These are phyloP conservation scores for Vanrija sp. DNA, from an alignment of 1,284 basidiomycete genomes.

Conservation along the genomic window DNA sequence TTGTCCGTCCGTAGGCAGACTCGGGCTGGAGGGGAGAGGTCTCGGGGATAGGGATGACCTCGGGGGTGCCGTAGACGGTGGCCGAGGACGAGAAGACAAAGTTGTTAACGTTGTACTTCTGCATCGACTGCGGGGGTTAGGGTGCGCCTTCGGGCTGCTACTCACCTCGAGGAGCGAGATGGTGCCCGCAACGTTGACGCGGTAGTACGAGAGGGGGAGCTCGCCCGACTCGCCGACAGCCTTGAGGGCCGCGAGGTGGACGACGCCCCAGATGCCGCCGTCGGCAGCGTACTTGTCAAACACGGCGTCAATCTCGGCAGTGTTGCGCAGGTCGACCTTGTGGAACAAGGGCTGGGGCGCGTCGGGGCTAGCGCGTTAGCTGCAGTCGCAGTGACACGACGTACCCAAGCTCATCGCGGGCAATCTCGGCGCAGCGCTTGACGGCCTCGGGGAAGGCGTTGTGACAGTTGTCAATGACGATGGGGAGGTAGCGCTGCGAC, in stretches of 20 bases:
- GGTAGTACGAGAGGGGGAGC: constrained; percentile 87
- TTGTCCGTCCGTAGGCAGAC: constrained; percentile 92
- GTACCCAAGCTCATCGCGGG: constrained; percentile 56
- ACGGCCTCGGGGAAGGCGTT: constrained; percentile 79
- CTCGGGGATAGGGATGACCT: constrained; percentile 90
- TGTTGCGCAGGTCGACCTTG: constrained; percentile 68
- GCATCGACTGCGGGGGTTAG: constrained; percentile 63
- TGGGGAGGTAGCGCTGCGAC: constrained; percentile 82
- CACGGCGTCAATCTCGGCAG: constrained; percentile 64
- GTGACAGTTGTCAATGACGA: constrained; percentile 89
- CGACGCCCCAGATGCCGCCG: constrained; percentile 93
- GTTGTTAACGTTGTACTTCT: constrained; percentile 49
- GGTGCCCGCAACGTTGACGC: constrained; percentile 84
- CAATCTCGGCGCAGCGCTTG: constrained; percentile 66
- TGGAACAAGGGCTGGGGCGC: constrained; percentile 46
- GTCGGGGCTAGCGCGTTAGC: constrained; percentile 40
- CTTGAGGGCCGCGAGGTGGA: constrained; percentile 96
- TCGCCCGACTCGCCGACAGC: constrained; percentile 97
- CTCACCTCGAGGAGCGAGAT: constrained; percentile 63
- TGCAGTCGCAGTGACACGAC: constrained; percentile 53
- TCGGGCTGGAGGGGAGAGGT: constrained; percentile 81
- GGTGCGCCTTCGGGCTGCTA: neutral
- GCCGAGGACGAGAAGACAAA: constrained; percentile 97
- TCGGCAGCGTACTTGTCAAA: constrained; percentile 75
- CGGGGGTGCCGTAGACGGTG: constrained; percentile 97